Conservation (phyloP, 2,329 filamentous ascomycete species). For the Scedosporium boydii region DNA sequence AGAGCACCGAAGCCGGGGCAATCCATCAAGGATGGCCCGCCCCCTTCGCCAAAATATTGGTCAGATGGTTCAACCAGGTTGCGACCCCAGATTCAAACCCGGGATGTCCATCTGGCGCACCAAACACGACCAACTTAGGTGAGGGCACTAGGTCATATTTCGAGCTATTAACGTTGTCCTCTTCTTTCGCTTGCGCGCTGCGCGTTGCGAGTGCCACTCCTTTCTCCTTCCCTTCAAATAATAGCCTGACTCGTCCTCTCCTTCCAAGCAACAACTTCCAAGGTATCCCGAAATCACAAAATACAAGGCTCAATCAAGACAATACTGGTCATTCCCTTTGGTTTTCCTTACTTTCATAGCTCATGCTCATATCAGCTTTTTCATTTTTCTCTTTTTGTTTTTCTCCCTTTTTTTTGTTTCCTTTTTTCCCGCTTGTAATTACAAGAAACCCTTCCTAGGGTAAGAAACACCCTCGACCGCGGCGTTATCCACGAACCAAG, state of each 20-base stretch:
- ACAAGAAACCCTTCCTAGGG: conserved; percentile 60
- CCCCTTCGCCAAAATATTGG: too few relatives aligned
- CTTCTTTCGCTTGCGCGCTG: too few relatives aligned
- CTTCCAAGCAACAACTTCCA: not conserved
- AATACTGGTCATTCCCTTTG: not conserved
- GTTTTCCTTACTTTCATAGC: not conserved
- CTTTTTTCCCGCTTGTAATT: conserved; percentile 2
- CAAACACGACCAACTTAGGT: too few relatives aligned
- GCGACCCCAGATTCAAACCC: too few relatives aligned
- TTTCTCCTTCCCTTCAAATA: too few relatives aligned
- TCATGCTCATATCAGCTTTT: not conserved
- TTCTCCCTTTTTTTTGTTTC: not conserved
- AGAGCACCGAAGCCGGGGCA: too few relatives aligned
- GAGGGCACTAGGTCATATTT: too few relatives aligned
- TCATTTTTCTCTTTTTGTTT: not conserved
- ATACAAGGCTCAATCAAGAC: not conserved
- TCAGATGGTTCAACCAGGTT: too few relatives aligned
- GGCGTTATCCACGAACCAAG: conserved; percentile 86
- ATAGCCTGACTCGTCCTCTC: not conserved
- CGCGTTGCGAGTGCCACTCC: too few relatives aligned
- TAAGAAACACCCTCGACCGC: conserved; percentile 81
- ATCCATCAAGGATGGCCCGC: too few relatives aligned
- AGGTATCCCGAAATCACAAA: not conserved
- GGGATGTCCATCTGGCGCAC: too few relatives aligned
- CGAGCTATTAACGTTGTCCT: too few relatives aligned